Percentiles rank a stretch among this genome's conserved stretches.
These are phyloP conservation scores for Paecilomyces formosus DNA, from an alignment of 2,329 filamentous ascomycete genomes.

Conservation along the genomic window DNA sequence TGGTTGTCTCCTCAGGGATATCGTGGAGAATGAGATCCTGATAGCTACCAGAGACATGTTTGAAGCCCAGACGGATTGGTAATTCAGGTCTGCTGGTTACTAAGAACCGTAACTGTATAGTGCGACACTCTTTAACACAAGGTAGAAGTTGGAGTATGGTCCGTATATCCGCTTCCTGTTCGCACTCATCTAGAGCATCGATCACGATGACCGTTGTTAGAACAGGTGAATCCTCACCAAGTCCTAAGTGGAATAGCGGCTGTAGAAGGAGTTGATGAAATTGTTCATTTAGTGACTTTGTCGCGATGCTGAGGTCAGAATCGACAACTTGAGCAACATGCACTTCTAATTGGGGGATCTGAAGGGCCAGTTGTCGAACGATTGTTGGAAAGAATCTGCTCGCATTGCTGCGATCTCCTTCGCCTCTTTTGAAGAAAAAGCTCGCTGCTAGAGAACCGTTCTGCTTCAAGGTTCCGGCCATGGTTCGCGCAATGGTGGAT, in stretches of 20 bases:
- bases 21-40: slow-evolving; percentile 17
- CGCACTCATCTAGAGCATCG: slow-evolving; percentile 24
- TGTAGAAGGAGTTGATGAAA: slow-evolving; percentile 18
- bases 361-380: slow-evolving; percentile 18
- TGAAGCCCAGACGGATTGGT: slow-evolving; percentile 14
- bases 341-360: slow-evolving; percentile 18
- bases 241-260: slow-evolving; percentile 4
- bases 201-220: slow-evolving; percentile 14
- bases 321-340: slow-evolving; percentile 11
- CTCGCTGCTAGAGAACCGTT: slow-evolving; percentile 22
- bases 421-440: slow-evolving; percentile 42
- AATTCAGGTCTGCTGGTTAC: slow-evolving; percentile 22
- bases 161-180: slow-evolving; percentile 13
- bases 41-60: slow-evolving; percentile 8
- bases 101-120: slow-evolving; percentile 15
- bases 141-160: slow-evolving; percentile 15
- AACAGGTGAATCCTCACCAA: slow-evolving; percentile 3
- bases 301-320: slow-evolving; percentile 16
- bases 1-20: slow-evolving; percentile 12
- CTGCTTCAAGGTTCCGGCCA: slow-evolving; percentile 16
- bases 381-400: slow-evolving; percentile 33
- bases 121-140: slow-evolving; percentile 3
- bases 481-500: slow-evolving; percentile 24
- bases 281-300: slow-evolving; percentile 18
- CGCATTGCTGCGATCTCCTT: slow-evolving; percentile 29